phyloP scores from a whole-genome alignment of 75 land plant species.

The Cupressus sempervirens region DNA sequence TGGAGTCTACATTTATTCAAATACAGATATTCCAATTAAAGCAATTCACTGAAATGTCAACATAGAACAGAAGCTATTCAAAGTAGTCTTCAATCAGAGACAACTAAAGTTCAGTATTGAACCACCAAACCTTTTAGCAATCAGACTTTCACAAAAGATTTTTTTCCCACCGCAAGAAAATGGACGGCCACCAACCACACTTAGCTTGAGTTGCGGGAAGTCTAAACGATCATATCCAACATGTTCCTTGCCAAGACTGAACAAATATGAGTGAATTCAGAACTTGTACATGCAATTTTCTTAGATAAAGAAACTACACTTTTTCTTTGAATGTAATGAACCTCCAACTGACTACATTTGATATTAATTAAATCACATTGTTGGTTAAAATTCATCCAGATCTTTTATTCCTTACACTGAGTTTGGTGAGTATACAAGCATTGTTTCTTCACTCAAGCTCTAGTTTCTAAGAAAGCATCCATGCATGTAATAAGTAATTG shows the following conservation, averaged over 20 bases:
- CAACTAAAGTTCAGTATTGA: neutral
- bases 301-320: neutral
- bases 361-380: neutral
- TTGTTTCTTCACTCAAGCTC: neutral
- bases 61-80: neutral
- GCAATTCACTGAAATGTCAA: neutral
- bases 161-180: constrained; percentile 72
- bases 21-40: constrained; percentile 1
- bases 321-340: constrained; percentile 1
- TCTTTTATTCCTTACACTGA: neutral
- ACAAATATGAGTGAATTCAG: neutral
- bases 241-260: constrained; percentile 76
- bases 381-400: neutral
- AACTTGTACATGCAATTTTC: neutral
- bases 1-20: neutral
- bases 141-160: constrained; percentile 29
- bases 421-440: neutral
- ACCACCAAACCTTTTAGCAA: constrained; percentile 35
- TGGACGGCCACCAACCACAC: constrained; percentile 89
- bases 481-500: neutral
- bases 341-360: neutral
- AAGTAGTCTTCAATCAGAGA: constrained; percentile 4
- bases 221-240: constrained; percentile 71
- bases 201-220: constrained; percentile 55
- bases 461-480: neutral